Percentiles rank a stretch among this genome's conserved stretches.
These are phyloP conservation scores for Cryphonectria parasitica DNA, from an alignment of 2,329 filamentous ascomycete species.

Conservation along the genomic window DNA sequence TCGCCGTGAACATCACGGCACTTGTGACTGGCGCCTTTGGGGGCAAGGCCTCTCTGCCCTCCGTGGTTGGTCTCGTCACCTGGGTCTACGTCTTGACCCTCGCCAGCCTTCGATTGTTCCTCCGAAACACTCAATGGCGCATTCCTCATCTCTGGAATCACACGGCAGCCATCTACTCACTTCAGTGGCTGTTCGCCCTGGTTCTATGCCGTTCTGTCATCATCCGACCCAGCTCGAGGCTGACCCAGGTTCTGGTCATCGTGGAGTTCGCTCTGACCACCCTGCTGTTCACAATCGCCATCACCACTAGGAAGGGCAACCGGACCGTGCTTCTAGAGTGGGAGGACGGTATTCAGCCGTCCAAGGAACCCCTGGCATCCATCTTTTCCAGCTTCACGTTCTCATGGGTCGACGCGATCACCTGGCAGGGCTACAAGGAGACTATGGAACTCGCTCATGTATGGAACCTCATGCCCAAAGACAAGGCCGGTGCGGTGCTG, in stretches of 20 bases:
- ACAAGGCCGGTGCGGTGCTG: slow-evolving; percentile 83
- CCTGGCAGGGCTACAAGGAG: slow-evolving; percentile 86
- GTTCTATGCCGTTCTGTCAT: slow-evolving; percentile 84
- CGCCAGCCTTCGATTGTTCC: slow-evolving; percentile 71
- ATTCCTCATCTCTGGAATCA: slow-evolving; percentile 88
- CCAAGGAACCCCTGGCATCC: slow-evolving; percentile 84
- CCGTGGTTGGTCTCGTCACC: slow-evolving; percentile 68
- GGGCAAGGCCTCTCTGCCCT: slow-evolving; percentile 59
- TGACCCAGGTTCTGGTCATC: slow-evolving; percentile 68
- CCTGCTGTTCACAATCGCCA: slow-evolving; percentile 73
- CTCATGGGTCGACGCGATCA: slow-evolving; percentile 85
- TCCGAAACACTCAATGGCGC: slow-evolving; percentile 66
- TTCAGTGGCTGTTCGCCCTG: slow-evolving; percentile 78
- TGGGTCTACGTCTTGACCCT: slow-evolving; percentile 84
- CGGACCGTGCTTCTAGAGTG: slow-evolving; percentile 86
- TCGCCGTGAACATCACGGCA: slow-evolving; percentile 70
- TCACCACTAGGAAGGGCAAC: slow-evolving; percentile 89
- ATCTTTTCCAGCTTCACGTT: slow-evolving; percentile 88
- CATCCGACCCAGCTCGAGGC: slow-evolving; percentile 71
- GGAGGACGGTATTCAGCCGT: slow-evolving; percentile 86
- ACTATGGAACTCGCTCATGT: slow-evolving; percentile 82
- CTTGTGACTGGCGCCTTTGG: slow-evolving; percentile 65
- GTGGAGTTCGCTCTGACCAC: slow-evolving; percentile 76
- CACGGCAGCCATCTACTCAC: slow-evolving; percentile 80
- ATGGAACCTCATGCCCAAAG: slow-evolving; percentile 87